These are phyloP conservation scores for Periconia sp. DNA, from an alignment of 2,329 filamentous ascomycete species.

Conservation along the genomic window DNA sequence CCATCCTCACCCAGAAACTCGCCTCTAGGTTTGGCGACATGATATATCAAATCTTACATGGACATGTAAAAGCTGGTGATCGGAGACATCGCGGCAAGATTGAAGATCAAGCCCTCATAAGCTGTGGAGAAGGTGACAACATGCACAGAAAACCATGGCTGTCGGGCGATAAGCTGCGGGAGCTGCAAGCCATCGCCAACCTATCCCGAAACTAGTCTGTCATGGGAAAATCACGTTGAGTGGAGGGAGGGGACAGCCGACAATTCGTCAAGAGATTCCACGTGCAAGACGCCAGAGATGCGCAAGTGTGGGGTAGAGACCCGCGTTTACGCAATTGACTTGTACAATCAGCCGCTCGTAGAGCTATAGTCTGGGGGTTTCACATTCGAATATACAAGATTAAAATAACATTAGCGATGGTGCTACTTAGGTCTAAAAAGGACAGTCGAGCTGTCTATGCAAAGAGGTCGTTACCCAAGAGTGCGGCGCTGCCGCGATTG, in stretches of 20 bases:
- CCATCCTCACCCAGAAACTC: conserved; percentile 23
- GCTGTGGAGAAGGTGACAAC: too few relatives aligned
- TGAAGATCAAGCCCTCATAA: too few relatives aligned
- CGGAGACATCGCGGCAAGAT: too few relatives aligned
- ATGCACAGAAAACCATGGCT: too few relatives aligned
- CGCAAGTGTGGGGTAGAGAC: conserved; percentile 21
- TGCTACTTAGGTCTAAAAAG: too few relatives aligned
- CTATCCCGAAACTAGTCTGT: too few relatives aligned
- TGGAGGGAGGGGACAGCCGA: conserved; percentile 12
- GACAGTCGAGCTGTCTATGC: conserved; percentile 2
- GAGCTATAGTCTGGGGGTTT: too few relatives aligned
- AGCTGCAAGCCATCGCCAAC: neutral
- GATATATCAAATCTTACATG: neutral
- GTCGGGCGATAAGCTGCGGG: conserved; percentile 9
- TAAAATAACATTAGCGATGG: conserved; percentile 4
- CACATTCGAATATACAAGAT: too few relatives aligned
- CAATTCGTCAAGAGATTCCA: conserved; percentile 14
- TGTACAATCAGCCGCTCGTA: too few relatives aligned
- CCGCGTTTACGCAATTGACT: too few relatives aligned
- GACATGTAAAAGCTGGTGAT: neutral
- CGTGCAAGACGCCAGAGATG: conserved; percentile 11
- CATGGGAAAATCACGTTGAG: neutral
- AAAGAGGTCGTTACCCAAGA: neutral
- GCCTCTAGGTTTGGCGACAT: conserved; percentile 15
- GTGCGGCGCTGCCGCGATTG: too few relatives aligned